Base-by-base conservation (phyloP, 345 rosid species). In the Moringa oleifera region DNA sequence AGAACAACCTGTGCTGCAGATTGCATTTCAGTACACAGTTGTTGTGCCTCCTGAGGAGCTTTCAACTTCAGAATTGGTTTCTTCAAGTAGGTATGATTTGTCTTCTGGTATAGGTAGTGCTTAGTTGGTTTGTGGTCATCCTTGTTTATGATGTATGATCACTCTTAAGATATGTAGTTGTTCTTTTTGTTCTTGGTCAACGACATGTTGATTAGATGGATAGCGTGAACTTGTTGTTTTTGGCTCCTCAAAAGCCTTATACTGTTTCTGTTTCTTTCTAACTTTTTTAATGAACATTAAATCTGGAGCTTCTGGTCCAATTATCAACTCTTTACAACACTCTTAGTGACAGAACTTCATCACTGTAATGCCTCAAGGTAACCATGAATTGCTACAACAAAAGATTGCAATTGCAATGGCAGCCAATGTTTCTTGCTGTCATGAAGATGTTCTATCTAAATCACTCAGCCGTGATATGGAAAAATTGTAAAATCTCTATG, bases 11-110 rank as follows among this genome's bases (percentile, higher is more conserved):
- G 84, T 83, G 50, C 68, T 94, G 68, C 99, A 94, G 77, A 88
- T 90, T 68, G 99, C 96, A 46, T 94, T 94, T 79, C 97, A 89
- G 69, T 94, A 94, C 73, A 81, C 97, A 25, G 89, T 88, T 56
- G 81, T 90, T 47, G 95, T 81, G 66, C 89, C 95, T 47, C 95
- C 96, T 10, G 90, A 90, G 72, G 95, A 83, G 62, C 85, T 74
- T 59, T 59, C 89, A 62, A 78, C 68, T 76, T 70, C 91, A 19
- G 78, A 66, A 63, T 61, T 72, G 72, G 73, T 66, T 72, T 71
- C 96, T 64, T 66, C 72, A 66, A 85, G 78, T 71, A 83, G 98
- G 97, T 90, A 88, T 58, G 87, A 25, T 57, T 57, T 51, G 59
- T 60, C 61, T 55, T 51, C 50, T 53, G 20, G 16, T 55, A 59